These are phyloP conservation scores for Austroboletus rostrupii DNA, from an alignment of 1,284 basidiomycete species.

Conservation along the genomic window DNA sequence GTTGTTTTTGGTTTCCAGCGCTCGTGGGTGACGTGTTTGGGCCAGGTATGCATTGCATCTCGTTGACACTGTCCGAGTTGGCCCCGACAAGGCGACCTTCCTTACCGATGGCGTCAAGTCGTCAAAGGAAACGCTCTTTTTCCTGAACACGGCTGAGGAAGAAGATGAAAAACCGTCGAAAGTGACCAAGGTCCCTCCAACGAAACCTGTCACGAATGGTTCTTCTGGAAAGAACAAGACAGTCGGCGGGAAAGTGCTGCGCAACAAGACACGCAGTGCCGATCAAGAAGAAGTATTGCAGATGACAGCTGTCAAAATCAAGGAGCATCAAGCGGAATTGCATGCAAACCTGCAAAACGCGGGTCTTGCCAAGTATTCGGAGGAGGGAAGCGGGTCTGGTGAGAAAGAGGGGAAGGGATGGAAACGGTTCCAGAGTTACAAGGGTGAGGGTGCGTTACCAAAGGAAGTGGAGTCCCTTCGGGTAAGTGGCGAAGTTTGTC, in stretches of 20 bases:
- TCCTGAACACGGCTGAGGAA: slow-evolving; percentile 58
- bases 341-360: slow-evolving; percentile 78
- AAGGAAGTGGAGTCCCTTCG: slow-evolving; percentile 71
- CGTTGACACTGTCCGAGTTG: slow-evolving; percentile 85
- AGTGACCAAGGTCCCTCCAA: slow-evolving; percentile 53
- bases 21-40: slow-evolving; percentile 5
- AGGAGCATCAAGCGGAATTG: slow-evolving; percentile 86
- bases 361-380: slow-evolving; percentile 82
- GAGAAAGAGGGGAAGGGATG: slow-evolving; percentile 87
- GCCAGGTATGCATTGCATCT: slow-evolving; percentile 85
- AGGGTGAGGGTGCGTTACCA: slow-evolving; percentile 88
- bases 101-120: slow-evolving; percentile 84
- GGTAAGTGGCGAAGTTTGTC: slow-evolving; percentile 42
- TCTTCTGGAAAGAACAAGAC: slow-evolving; percentile 69
- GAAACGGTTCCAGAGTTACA: slow-evolving; percentile 97
- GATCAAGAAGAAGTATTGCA: slow-evolving; percentile 77
- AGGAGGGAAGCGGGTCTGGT: slow-evolving; percentile 63
- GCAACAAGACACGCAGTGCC: slow-evolving; percentile 79
- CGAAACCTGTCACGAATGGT: slow-evolving; percentile 51
- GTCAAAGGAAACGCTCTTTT: slow-evolving; percentile 87
- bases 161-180: slow-evolving; percentile 53
- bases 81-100: slow-evolving; percentile 61
- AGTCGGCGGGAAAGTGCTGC: slow-evolving; percentile 76
- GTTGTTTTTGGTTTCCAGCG: not conserved
- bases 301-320: slow-evolving; percentile 68